These are phyloP conservation scores for Eucalyptus polyanthemos DNA, from an alignment of 345 rosid genomes.

Conservation along the genomic window DNA sequence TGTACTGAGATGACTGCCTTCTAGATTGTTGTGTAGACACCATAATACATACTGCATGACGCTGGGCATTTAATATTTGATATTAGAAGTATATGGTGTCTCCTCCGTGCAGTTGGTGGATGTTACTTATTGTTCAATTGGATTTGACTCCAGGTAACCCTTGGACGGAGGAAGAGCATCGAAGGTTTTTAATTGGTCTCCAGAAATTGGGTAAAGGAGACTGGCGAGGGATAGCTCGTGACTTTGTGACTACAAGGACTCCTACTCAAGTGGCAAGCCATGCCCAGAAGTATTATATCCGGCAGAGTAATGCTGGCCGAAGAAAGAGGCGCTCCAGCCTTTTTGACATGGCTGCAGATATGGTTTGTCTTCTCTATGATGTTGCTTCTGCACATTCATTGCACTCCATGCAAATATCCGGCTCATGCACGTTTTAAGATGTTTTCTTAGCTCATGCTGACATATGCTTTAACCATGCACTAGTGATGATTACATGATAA, in stretches of 20 bases:
- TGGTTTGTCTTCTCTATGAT: constrained; percentile 31
- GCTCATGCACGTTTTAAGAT: not conserved
- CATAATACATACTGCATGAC: not conserved
- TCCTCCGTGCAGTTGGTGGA: not conserved
- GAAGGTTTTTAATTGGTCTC: constrained; percentile 71
- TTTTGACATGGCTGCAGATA: constrained; percentile 77
- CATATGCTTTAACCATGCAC: not conserved
- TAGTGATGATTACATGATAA: not conserved
- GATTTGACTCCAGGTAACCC: constrained; percentile 46
- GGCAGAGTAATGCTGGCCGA: constrained; percentile 53
- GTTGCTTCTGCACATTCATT: not conserved
- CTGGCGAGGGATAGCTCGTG: constrained; percentile 92
- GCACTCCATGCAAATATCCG: not conserved
- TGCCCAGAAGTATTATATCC: constrained; percentile 90
- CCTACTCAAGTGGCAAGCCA: constrained; percentile 98
- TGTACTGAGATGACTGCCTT: not conserved
- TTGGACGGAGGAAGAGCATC: constrained; percentile 95
- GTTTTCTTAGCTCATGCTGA: not conserved
- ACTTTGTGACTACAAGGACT: constrained; percentile 66
- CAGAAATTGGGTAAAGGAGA: constrained; percentile 93
- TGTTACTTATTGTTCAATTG: not conserved
- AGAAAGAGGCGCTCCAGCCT: constrained; percentile 96
- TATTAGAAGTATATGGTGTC: not conserved
- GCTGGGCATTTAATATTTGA: not conserved
- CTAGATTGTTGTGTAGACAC: not conserved